These are phyloP conservation scores for Fusarium sp. DNA, from an alignment of 2,329 filamentous ascomycete genomes.

Conservation along the genomic window DNA sequence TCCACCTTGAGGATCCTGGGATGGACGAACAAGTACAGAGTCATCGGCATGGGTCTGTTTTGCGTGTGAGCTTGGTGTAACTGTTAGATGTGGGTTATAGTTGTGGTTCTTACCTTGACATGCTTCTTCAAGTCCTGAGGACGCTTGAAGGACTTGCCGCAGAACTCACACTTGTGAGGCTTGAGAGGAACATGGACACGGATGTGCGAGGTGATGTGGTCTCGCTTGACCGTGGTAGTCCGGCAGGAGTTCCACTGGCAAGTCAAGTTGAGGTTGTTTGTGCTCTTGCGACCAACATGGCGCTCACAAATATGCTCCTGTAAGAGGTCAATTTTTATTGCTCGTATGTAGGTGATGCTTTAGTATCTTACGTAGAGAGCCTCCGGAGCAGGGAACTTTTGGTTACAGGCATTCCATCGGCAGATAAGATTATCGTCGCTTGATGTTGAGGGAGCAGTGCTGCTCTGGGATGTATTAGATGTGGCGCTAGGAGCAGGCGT, in stretches of 20 bases:
- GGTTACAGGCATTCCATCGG: conserved; percentile 67
- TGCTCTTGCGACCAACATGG: conserved; percentile 98
- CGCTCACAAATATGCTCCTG: conserved; percentile 98
- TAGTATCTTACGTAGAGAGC: conserved; percentile 64
- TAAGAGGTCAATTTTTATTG: conserved; percentile 1
- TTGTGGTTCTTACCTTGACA: conserved; percentile 72
- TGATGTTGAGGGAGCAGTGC: conserved; percentile 50
- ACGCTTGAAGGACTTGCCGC: conserved; percentile 98
- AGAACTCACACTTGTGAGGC: conserved; percentile 99
- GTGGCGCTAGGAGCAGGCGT: conserved; percentile 63
- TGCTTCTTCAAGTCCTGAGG: conserved; percentile 99
- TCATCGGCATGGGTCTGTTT: conserved; percentile 88
- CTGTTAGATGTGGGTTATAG: background rate
- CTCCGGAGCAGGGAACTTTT: conserved; percentile 67
- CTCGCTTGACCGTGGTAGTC: conserved; percentile 97
- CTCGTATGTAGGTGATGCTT: background rate
- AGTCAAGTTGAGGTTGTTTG: conserved; percentile 96
- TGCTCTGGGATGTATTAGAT: conserved; percentile 56
- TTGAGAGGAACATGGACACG: conserved; percentile 98
- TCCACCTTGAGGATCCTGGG: conserved; percentile 61
- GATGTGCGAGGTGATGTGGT: conserved; percentile 99
- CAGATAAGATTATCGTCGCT: conserved; percentile 66
- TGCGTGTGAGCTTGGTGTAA: conserved; percentile 33
- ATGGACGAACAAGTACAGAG: conserved; percentile 72
- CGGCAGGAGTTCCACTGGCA: conserved; percentile 97